These are phyloP conservation scores for Ophiostoma piceae DNA, from an alignment of 2,329 filamentous ascomycete species.

Conservation along the genomic window DNA sequence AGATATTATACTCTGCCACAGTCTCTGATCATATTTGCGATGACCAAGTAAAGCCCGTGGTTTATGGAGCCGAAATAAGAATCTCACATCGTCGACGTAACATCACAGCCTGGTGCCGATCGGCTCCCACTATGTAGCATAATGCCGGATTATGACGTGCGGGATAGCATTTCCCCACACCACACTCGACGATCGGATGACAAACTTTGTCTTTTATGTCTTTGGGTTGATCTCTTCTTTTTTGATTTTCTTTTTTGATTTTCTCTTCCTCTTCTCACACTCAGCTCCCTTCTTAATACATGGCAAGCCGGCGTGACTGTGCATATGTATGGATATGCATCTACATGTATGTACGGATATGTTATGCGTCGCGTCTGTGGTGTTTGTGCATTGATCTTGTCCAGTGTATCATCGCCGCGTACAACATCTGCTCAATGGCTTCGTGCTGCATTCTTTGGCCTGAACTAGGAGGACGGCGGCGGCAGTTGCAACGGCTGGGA, in stretches of 20 bases:
- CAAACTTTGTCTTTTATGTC: neutral
- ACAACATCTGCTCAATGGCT: neutral
- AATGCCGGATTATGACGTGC: slow-evolving; percentile 1
- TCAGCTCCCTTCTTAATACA: no score
- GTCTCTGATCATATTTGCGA: neutral
- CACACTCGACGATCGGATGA: neutral
- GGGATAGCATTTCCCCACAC: neutral
- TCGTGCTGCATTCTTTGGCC: neutral
- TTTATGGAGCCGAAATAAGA: neutral
- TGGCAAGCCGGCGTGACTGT: neutral
- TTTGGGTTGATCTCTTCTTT: neutral
- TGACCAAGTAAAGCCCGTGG: neutral
- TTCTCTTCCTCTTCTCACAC: no score
- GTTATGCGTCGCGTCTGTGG: slow-evolving; percentile 8
- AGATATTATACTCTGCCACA: no score
- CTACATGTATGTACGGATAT: slow-evolving; percentile 13
- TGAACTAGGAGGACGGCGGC: neutral
- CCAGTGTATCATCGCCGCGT: neutral
- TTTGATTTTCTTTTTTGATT: no score
- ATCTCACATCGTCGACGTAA: neutral
- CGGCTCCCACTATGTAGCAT: neutral
- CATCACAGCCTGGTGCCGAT: neutral
- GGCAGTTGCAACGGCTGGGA: neutral
- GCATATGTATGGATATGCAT: neutral
- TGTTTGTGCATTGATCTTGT: neutral